Conservation (phyloP, 1,139 yeast genomes). For the Candida buenavistaensis region DNA sequence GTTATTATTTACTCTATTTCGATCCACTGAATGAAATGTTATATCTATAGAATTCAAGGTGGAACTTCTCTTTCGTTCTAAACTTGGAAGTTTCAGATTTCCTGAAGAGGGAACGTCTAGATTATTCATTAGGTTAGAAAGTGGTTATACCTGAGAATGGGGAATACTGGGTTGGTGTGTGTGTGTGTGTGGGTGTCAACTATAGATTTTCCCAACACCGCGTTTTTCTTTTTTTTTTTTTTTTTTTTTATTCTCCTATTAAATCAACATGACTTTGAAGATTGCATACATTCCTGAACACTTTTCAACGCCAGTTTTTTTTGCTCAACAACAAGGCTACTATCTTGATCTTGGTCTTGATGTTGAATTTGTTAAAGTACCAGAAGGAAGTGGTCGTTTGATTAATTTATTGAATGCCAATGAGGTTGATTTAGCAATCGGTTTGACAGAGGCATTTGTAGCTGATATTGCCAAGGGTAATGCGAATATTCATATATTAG, state of each 20-base stretch:
- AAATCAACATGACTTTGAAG: slow-evolving; percentile 24
- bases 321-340: slow-evolving; percentile 63
- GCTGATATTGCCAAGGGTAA: slow-evolving; percentile 78
- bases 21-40: slow-evolving; percentile 14
- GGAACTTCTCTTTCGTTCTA: slow-evolving; percentile 17
- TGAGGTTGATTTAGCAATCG: slow-evolving; percentile 77
- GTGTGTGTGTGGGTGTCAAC: too few relatives aligned
- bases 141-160: too few relatives aligned
- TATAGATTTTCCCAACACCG: too few relatives aligned
- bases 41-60: slow-evolving; percentile 23
- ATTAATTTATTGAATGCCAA: slow-evolving; percentile 67
- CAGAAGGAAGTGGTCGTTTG: slow-evolving; percentile 87
- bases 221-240: too few relatives aligned
- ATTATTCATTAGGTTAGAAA: too few relatives aligned
- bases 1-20: slow-evolving; percentile 2
- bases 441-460: slow-evolving; percentile 88
- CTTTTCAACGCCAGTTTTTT: slow-evolving; percentile 80
- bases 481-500: slow-evolving; percentile 61
- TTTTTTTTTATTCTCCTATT: too few relatives aligned
- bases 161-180: too few relatives aligned
- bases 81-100: too few relatives aligned
- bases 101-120: too few relatives aligned
- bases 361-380: slow-evolving; percentile 69
- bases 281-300: slow-evolving; percentile 93
- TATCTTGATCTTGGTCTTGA: slow-evolving; percentile 47